Conservation (phyloP, 2,329 filamentous ascomycete genomes). For the Aspergillus persii region DNA sequence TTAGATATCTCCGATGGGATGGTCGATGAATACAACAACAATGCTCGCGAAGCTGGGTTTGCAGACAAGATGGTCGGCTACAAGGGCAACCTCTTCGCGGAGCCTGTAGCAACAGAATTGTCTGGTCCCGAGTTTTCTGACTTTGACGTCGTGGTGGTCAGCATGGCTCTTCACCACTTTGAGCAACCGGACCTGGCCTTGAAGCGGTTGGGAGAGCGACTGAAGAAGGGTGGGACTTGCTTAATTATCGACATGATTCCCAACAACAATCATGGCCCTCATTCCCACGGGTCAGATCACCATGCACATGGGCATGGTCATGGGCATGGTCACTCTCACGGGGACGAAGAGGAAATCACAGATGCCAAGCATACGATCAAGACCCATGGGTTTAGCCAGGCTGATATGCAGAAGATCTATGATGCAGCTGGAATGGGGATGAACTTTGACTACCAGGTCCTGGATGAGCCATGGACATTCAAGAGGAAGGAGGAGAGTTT, state of each 20-base stretch:
- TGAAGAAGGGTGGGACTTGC: conserved; percentile 65
- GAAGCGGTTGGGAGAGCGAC: conserved; percentile 57
- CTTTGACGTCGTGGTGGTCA: conserved; percentile 67
- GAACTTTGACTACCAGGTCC: conserved; percentile 57
- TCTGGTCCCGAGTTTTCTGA: conserved; percentile 61
- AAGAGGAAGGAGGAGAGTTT: conserved; percentile 22
- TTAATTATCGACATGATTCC: conserved; percentile 67
- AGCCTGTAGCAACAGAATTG: conserved; percentile 55
- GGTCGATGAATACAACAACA: conserved; percentile 65
- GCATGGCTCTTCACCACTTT: conserved; percentile 66
- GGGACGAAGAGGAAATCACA: conserved; percentile 24
- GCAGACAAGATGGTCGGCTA: conserved; percentile 55
- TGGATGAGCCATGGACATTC: conserved; percentile 53
- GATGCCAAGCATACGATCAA: conserved; percentile 55
- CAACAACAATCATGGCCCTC: conserved; percentile 38
- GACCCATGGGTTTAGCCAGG: conserved; percentile 64
- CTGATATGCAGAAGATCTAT: conserved; percentile 61
- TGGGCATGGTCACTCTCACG: conserved; percentile 10
- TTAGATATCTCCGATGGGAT: conserved; percentile 71
- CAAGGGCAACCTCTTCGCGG: conserved; percentile 57
- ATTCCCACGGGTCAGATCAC: not conserved
- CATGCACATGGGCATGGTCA: not conserved
- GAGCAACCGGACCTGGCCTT: conserved; percentile 62
- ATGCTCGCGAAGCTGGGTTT: conserved; percentile 53
- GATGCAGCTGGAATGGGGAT: conserved; percentile 58